Base-by-base conservation (phyloP, 345 rosid species). In the Firmiana major region DNA sequence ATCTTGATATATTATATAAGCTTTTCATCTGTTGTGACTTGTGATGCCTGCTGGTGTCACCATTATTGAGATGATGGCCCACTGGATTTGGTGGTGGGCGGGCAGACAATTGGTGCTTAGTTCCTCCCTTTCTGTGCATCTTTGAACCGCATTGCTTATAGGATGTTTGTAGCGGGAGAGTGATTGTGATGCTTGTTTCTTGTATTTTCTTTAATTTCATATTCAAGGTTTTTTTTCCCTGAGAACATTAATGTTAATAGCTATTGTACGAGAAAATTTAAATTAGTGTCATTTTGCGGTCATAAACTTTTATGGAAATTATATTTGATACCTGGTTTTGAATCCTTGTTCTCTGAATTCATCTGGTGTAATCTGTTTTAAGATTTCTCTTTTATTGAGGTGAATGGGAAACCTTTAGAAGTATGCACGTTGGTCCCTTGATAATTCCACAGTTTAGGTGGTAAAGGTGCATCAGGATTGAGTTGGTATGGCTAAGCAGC, bases 111-210 rank as follows among this genome's bases (percentile, higher is more conserved):
- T 75, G 79, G 75, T 75, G 75, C 55, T 69, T 71, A 9, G 79
- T 75, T 65, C 79, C 28, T 22, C 77, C 64, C 79, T 64, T 75
- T 69, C 79, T 79, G 70, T 54, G 66, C 71, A 58, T 63, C 77
- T 57, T 86, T 86, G 78, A 79, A 68, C 81, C 82, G 54, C 74
- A 73, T 81, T 38, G 74, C 73, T 71, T 83, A 82, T 83, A 80
- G 81, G 79, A 81, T 79, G 88, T 78, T 77, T 77, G 85, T 85
- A 86, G 86, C 74, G 69, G 88, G 88, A 85, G 85, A 84, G 87
- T 84, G 87, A 73, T 84, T 87, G 92, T 85, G 87, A 67, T 87
- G 86, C 69, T 81, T 79, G 70, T 66, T 79, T 22, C 69, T 80
- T 77, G 3, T 22, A 67, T 77, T 55, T 38, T 72, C 43, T 54